phyloP scores from a whole-genome alignment of 306 rosid genomes.

The Vicia faba region DNA sequence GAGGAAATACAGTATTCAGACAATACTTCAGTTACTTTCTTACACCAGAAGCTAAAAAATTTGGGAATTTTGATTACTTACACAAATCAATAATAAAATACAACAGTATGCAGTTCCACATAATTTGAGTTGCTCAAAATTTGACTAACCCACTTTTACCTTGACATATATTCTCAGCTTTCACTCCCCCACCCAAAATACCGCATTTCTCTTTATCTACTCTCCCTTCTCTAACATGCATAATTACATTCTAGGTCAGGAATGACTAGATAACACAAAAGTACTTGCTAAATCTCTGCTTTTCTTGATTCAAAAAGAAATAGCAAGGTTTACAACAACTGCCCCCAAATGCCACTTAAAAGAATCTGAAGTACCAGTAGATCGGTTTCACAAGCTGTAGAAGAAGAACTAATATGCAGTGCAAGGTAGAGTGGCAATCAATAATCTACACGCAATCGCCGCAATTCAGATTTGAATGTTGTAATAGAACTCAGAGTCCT shows the following conservation, averaged over 20 bases:
- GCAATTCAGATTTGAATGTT: constrained; percentile 75
- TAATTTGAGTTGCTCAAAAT: constrained; percentile 31
- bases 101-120: constrained; percentile 38
- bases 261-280: constrained; percentile 33
- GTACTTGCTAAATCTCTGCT: constrained; percentile 45
- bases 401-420: constrained; percentile 6
- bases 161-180: constrained; percentile 4
- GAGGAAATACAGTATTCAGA: no score
- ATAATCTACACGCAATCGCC: constrained; percentile 73
- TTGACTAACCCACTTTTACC: constrained; percentile 31
- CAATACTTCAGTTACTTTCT: not conserved
- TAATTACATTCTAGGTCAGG: constrained; percentile 37
- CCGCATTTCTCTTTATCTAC: constrained; percentile 33
- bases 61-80: constrained; percentile 44
- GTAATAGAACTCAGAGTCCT: constrained; percentile 70
- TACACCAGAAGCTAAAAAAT: constrained; percentile 21
- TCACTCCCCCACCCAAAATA: constrained; percentile 32
- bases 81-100: constrained; percentile 51
- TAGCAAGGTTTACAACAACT: constrained; percentile 39
- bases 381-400: constrained; percentile 38
- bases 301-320: constrained; percentile 48
- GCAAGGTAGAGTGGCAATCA: constrained; percentile 38
- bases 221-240: constrained; percentile 22
- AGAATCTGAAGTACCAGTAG: constrained; percentile 25
- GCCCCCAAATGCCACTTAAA: constrained; percentile 11